Conservation (phyloP, 2,329 filamentous ascomycete species). For the Thelonectria blattea region DNA sequence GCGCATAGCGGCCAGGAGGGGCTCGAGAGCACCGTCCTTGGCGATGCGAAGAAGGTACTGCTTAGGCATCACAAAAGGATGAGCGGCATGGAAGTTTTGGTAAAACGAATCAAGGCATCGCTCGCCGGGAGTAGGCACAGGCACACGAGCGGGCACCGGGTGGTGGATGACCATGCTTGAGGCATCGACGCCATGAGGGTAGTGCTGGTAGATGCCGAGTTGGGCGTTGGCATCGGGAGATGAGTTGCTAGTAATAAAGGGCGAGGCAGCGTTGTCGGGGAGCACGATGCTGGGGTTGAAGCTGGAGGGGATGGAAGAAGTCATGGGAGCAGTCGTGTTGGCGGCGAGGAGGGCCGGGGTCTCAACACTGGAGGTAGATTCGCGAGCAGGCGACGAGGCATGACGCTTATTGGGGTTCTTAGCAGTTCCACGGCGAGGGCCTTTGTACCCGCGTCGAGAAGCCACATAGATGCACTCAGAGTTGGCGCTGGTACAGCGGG, state of each 20-base stretch:
- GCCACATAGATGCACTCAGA: slow-evolving; percentile 74
- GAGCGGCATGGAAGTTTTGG: slow-evolving; percentile 61
- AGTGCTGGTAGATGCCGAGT: slow-evolving; percentile 22
- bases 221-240: slow-evolving; percentile 18
- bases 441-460: slow-evolving; percentile 77
- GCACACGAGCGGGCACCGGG: slow-evolving; percentile 27
- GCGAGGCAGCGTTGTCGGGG: slow-evolving; percentile 23
- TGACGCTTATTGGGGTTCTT: slow-evolving; percentile 58
- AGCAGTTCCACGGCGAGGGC: slow-evolving; percentile 49
- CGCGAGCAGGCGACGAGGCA: slow-evolving; percentile 48
- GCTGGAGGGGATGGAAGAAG: slow-evolving; percentile 16
- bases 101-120: slow-evolving; percentile 65
- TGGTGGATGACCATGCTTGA: slow-evolving; percentile 28
- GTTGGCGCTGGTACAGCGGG: slow-evolving; percentile 65
- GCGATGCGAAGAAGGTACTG: slow-evolving; percentile 55
- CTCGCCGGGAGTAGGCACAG: slow-evolving; percentile 50
- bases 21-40: slow-evolving; percentile 54
- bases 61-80: slow-evolving; percentile 64
- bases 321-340: slow-evolving; percentile 30
- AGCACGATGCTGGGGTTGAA: slow-evolving; percentile 25
- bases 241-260: slow-evolving; percentile 29
- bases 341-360: slow-evolving; percentile 53
- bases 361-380: slow-evolving; percentile 24
- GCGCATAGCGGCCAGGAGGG: slow-evolving; percentile 60
- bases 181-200: slow-evolving; percentile 33